A percentile compares a stretch with the other conserved stretches of the same genome.
Conservation (phyloP, 768 basidiomycete species). For the Phallus indusiatus region DNA sequence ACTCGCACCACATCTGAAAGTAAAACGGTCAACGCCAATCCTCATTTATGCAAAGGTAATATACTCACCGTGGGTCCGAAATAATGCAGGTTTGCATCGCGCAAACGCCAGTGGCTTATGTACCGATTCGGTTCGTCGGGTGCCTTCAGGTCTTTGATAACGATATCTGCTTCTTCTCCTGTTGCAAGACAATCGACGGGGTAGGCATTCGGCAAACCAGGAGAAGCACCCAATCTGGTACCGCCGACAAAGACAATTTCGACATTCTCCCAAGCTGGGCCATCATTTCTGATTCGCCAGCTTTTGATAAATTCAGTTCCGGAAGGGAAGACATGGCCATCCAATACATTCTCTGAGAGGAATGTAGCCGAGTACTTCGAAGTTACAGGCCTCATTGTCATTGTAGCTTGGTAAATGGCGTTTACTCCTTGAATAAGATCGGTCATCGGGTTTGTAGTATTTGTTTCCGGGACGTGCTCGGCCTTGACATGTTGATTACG, state of each 20-base stretch:
- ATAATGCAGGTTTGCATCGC: slow-evolving; percentile 42
- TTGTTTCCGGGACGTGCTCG: background rate
- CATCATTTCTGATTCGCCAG: slow-evolving; percentile 68
- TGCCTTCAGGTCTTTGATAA: slow-evolving; percentile 73
- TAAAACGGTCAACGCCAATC: background rate
- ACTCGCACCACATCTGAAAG: slow-evolving; percentile 9
- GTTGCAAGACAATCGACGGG: slow-evolving; percentile 47
- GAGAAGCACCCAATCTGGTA: slow-evolving; percentile 39
- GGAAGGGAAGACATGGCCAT: slow-evolving; percentile 70
- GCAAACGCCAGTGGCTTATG: slow-evolving; percentile 68
- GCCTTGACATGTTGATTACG: background rate
- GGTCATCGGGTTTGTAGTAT: background rate
- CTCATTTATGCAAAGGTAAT: background rate
- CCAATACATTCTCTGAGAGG: slow-evolving; percentile 55
- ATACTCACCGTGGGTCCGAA: slow-evolving; percentile 65
- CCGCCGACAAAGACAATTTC: slow-evolving; percentile 66
- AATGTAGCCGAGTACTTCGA: slow-evolving; percentile 33
- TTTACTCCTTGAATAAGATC: background rate
- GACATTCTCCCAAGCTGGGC: slow-evolving; percentile 57
- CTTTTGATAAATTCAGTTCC: slow-evolving; percentile 82
- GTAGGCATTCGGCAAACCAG: slow-evolving; percentile 23
- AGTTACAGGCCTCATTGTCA: background rate
- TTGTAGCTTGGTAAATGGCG: background rate
- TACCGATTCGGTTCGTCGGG: slow-evolving; percentile 67
- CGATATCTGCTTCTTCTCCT: slow-evolving; percentile 53